Evolutionary conservation across 2,329 filamentous ascomycete species (phyloP).

Genomic region (Colletotrichum musae): DNA sequence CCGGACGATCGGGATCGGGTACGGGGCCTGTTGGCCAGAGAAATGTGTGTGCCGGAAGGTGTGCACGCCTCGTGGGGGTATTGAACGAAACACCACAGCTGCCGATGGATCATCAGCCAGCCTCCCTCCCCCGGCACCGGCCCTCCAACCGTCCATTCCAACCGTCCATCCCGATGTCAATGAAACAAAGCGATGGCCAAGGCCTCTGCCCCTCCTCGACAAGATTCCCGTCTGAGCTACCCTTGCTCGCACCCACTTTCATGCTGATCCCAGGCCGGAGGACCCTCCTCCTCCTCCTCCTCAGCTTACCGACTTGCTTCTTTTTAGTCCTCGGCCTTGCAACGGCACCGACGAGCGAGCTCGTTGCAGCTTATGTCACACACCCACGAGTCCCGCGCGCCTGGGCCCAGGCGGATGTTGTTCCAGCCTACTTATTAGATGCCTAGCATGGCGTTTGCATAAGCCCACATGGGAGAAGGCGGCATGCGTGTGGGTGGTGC

Average conservation of each 20-base stretch:
- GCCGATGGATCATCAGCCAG: no score
- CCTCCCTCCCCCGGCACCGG: no score
- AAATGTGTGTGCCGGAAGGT: no score
- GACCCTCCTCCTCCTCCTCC: constrained; percentile 13
- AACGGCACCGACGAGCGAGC: constrained; percentile 38
- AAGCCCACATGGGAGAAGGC: constrained; percentile 1
- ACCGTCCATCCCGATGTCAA: constrained; percentile 5
- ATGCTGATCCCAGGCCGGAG: constrained; percentile 28
- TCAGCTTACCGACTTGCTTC: constrained; percentile 8
- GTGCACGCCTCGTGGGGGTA: no score
- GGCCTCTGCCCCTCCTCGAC: constrained; percentile 29
- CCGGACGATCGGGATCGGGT: no score
- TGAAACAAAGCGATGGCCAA: constrained; percentile 39
- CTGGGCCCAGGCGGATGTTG: background rate
- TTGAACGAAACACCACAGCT: no score
- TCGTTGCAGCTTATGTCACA: constrained; percentile 13
- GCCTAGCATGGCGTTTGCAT: background rate
- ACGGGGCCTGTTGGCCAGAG: no score
- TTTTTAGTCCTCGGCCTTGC: constrained; percentile 35
- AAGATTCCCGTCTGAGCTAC: constrained; percentile 39
- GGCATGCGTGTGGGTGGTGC: constrained; percentile 9
- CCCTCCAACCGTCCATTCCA: background rate
- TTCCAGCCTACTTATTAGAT: no score
- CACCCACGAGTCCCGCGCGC: background rate
- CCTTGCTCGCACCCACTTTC: constrained; percentile 32